These are phyloP conservation scores for Perkinsus chesapeaki DNA, from an alignment of 169 alveolate genomes.

Conservation along the genomic window DNA sequence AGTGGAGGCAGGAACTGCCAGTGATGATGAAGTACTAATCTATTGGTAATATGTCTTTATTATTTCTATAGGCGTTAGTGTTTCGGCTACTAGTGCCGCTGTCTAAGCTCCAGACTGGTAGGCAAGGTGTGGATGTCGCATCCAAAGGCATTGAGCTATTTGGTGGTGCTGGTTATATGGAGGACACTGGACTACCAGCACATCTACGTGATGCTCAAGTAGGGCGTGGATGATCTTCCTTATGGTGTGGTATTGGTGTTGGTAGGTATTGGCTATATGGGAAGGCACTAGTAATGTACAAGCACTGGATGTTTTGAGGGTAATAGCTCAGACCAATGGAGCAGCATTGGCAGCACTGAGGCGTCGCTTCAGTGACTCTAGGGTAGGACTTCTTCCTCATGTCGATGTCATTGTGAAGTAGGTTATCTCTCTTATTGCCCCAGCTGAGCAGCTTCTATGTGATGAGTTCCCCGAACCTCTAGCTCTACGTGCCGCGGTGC, in stretches of 20 bases:
- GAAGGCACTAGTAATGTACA: constrained; percentile 62
- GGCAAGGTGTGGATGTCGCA: constrained; percentile 30
- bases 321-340: constrained; percentile 13
- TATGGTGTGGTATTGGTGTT: not conserved
- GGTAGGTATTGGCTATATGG: constrained; percentile 36
- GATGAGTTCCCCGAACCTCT: not conserved
- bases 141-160: constrained; percentile 55
- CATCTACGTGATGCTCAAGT: constrained; percentile 60
- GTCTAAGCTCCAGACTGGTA: constrained; percentile 53
- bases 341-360: not conserved
- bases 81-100: constrained; percentile 50
- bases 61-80: not conserved
- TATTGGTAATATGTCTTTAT: not conserved
- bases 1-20: constrained; percentile 30
- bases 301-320: constrained; percentile 47
- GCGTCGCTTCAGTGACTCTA: not conserved
- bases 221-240: constrained; percentile 18
- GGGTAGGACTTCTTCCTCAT: not conserved
- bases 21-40: constrained; percentile 17
- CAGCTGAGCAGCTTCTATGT: not conserved
- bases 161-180: constrained; percentile 63
- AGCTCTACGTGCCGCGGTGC: not conserved
- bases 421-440: not conserved
- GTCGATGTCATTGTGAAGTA: not conserved
- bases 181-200: constrained; percentile 46